Evolutionary conservation across 495 filamentous ascomycete species (phyloP), one percentile per base, ranked within the genome.

Genomic region (Platismatia glauca): DNA sequence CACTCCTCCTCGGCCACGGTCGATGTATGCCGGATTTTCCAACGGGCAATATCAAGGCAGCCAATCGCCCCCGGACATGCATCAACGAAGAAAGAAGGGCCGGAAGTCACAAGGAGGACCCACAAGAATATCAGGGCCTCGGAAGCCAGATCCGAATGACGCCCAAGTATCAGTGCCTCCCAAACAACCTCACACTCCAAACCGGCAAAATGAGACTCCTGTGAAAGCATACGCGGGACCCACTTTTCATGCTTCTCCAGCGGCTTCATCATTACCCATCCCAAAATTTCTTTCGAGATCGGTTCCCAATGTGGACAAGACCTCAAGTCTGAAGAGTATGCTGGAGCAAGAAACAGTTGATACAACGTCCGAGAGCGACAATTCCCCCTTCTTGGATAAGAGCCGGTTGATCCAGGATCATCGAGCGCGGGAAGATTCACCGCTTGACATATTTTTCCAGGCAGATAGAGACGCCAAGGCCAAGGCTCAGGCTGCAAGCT

Each of bases 161-260:
- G 52, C 35, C 18, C 22, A 11, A n/a, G 33, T 31, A 13, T 29
- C 41, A 39, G n/a, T 62, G 39, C 37, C 44, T 27, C 38, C 57
- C 55, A 24, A 38, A 27, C 41, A 57, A 41, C 59, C 61, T 20
- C 33, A 37, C 15, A 66, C 66, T 16, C 63, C 66, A 12, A 62
- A 18, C n/a, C 62, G 56, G 13, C 20, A 34, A 24, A 60, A 56
- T 37, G 58, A 56, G 50, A 68, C 68, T 7, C 66, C 66, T 1
- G 48, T 50, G 7, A 66, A 66, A 60, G 81, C 89, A 62, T 99
- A 96, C 73, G 94, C 94, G 18, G 94, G 94, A 20, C 89, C 92
- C 20, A 95, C 90, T 0, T 99, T 99, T 73, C 93, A 97, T 71
- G 88, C 90, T 15, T 99, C 94, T 3, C 94, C 94, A 18, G 92